Conservation (phyloP, 352 stramenopile genomes). For the Pythium aphanidermatum region DNA sequence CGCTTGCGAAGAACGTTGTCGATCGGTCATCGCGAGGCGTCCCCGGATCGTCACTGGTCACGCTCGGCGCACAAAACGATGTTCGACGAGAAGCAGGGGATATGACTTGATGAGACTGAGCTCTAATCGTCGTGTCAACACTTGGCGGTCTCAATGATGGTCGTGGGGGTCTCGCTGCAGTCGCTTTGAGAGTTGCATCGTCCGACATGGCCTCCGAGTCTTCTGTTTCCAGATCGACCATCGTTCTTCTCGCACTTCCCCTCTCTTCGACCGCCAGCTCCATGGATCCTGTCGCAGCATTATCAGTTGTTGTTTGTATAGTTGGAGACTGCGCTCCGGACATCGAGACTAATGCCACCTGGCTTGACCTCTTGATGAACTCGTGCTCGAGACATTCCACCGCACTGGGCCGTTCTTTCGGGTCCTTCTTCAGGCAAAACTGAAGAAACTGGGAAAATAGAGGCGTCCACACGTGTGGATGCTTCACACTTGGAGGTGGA, state of each 20-base stretch:
- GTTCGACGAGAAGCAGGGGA: too few species aligned
- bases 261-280: not conserved
- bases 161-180: not conserved
- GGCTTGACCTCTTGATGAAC: slow-evolving; percentile 61
- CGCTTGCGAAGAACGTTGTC: not conserved
- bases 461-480: slow-evolving; percentile 65
- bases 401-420: slow-evolving; percentile 68
- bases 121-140: too few species aligned
- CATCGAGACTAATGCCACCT: slow-evolving; percentile 17
- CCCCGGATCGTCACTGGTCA: too few species aligned
- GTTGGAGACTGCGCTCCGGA: not conserved
- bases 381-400: slow-evolving; percentile 87
- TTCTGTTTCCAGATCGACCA: not conserved
- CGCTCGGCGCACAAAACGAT: too few species aligned
- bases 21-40: not conserved
- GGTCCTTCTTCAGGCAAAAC: slow-evolving; percentile 74
- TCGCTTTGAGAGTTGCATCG: slow-evolving; percentile 16
- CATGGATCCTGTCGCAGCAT: not conserved
- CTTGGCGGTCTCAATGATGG: too few species aligned
- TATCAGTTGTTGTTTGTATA: too few species aligned
- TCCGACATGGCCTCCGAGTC: slow-evolving; percentile 12
- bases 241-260: not conserved
- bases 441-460: slow-evolving; percentile 83
- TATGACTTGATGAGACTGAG: too few species aligned
- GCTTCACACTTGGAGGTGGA: slow-evolving; percentile 64